These are phyloP conservation scores for Thielaviopsis populi DNA, from an alignment of 2,329 filamentous ascomycete species.

Conservation along the genomic window DNA sequence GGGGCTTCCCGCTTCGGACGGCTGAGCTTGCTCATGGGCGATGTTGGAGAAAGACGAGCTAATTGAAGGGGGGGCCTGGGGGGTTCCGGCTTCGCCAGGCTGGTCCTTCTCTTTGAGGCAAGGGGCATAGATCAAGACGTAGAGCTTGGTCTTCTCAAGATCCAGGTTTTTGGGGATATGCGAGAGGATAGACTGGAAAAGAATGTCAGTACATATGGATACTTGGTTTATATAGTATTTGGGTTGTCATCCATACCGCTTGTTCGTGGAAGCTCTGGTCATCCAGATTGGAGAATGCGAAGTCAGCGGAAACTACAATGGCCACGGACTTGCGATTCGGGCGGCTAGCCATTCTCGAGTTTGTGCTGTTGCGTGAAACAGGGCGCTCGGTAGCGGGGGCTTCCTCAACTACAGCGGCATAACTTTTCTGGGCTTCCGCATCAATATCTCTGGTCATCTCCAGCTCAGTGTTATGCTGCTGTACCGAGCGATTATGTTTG, in stretches of 20 bases:
- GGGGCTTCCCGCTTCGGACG: constrained; percentile 46
- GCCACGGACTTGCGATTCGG: constrained; percentile 57
- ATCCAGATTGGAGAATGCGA: constrained; percentile 41
- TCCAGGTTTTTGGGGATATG: constrained; percentile 70
- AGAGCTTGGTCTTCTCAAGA: constrained; percentile 58
- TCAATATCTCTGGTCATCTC: neutral
- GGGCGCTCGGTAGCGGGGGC: constrained; percentile 7
- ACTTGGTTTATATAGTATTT: neutral
- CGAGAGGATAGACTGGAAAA: constrained; percentile 63
- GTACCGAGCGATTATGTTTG: constrained; percentile 32
- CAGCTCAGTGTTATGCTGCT: constrained; percentile 14
- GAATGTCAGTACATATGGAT: neutral
- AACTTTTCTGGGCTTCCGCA: neutral
- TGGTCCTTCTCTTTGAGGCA: constrained; percentile 50
- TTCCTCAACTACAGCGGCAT: neutral
- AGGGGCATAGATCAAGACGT: constrained; percentile 81
- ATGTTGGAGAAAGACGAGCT: constrained; percentile 84
- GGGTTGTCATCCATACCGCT: constrained; percentile 45
- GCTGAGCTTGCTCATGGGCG: constrained; percentile 53
- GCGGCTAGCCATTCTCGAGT: constrained; percentile 5
- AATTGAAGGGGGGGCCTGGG: constrained; percentile 43
- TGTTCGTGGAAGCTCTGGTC: constrained; percentile 56
- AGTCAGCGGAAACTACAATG: constrained; percentile 73
- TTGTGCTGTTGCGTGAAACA: constrained; percentile 12
- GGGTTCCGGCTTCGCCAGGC: constrained; percentile 39